A percentile compares a stretch with the other conserved stretches of the same genome.
These are phyloP conservation scores for Naumovozyma baii DNA, from an alignment of 805 yeast species.

Conservation along the genomic window DNA sequence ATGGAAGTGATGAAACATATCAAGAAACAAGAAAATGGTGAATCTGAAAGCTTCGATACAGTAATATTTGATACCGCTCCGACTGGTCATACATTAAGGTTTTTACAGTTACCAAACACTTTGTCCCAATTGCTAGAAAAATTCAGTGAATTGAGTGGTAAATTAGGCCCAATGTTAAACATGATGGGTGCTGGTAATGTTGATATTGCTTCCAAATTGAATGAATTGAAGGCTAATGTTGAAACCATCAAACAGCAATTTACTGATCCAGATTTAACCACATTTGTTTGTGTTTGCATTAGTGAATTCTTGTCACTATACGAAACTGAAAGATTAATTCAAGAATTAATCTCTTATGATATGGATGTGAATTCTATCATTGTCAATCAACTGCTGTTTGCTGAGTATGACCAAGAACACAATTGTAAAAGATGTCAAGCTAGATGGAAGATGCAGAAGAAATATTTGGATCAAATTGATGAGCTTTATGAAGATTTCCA, in stretches of 20 bases:
- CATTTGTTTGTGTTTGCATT: constrained; percentile 93
- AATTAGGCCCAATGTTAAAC: constrained; percentile 84
- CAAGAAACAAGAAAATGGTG: constrained; percentile 52
- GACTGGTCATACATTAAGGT: constrained; percentile 95
- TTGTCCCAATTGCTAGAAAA: constrained; percentile 79
- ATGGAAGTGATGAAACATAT: constrained; percentile 97
- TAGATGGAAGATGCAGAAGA: constrained; percentile 92
- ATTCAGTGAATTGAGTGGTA: constrained; percentile 75
- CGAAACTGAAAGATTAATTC: constrained; percentile 96
- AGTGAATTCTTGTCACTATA: constrained; percentile 92
- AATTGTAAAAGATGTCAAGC: constrained; percentile 83
- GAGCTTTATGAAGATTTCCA: constrained; percentile 97
- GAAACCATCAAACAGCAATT: constrained; percentile 88
- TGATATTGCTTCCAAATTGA: constrained; percentile 60
- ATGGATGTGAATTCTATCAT: constrained; percentile 96
- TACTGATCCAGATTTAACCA: constrained; percentile 91
- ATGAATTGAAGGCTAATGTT: constrained; percentile 34
- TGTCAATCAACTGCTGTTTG: constrained; percentile 85
- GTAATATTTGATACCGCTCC: constrained; percentile 99
- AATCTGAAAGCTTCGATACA: constrained; percentile 54
- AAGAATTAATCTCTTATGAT: constrained; percentile 85
- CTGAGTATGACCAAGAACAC: constrained; percentile 58
- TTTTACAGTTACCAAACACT: constrained; percentile 88
- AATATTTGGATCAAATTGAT: constrained; percentile 88
- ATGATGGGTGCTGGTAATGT: constrained; percentile 60